A percentile compares a stretch with the other conserved stretches of the same genome.
Evolutionary conservation across 805 yeast genomes (phyloP).

Genomic region (Yamadazyma ubonensis): DNA sequence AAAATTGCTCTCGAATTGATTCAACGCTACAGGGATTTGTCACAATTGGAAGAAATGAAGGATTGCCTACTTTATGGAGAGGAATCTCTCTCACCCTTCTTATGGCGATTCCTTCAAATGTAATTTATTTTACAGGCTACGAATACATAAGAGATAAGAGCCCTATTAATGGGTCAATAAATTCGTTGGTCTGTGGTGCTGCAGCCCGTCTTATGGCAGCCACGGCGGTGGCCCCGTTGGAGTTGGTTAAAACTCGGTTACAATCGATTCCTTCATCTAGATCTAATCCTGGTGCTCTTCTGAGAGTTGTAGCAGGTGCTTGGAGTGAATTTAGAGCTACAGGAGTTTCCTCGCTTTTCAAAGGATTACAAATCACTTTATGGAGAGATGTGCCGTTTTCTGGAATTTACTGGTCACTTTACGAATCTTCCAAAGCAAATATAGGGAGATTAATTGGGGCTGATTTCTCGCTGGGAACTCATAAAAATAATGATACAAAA

Average conservation of each 20-base stretch:
- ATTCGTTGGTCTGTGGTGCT: conserved; percentile 85
- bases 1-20: conserved; percentile 48
- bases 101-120: conserved; percentile 92
- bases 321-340: conserved; percentile 46
- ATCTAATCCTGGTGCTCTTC: conserved; percentile 29
- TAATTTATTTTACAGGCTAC: conserved; percentile 92
- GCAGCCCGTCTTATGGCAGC: conserved; percentile 82
- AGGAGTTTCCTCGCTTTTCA: conserved; percentile 70
- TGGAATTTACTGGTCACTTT: conserved; percentile 90
- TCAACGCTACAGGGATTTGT: conserved; percentile 77
- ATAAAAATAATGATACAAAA: conserved; percentile 31
- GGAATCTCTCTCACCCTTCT: conserved; percentile 78
- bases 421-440: conserved; percentile 51
- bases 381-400: conserved; percentile 98
- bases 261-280: conserved; percentile 77
- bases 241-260: conserved; percentile 79
- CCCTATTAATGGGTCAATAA: conserved; percentile 23
- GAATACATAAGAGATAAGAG: conserved; percentile 70
- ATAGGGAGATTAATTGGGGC: conserved; percentile 23
- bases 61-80: conserved; percentile 77
- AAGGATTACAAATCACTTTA: conserved; percentile 81
- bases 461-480: conserved; percentile 18
- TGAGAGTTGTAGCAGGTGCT: conserved; percentile 54
- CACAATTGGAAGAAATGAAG: conserved; percentile 70
- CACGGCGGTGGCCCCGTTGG: conserved; percentile 81